Evolutionary conservation across 148 eudicot genomes (phyloP).

Genomic region (Cornus kousa): DNA sequence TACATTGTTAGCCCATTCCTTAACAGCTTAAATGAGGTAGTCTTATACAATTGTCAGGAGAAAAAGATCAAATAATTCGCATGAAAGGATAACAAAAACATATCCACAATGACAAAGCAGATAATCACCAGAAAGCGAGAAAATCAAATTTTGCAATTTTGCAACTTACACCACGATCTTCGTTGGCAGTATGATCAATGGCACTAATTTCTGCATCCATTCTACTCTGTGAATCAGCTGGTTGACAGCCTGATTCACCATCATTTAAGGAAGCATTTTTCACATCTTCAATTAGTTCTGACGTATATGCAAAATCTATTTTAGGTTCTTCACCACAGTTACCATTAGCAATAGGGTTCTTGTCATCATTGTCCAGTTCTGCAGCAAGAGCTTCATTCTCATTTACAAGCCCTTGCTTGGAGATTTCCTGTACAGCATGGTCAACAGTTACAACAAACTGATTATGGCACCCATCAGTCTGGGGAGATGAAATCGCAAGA

Average conservation of each 20-base stretch:
- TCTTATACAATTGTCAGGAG: no score
- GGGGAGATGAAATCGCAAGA: no score
- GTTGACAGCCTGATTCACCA: constrained; percentile 25
- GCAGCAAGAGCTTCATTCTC: constrained; percentile 28
- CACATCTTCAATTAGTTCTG: constrained; percentile 29
- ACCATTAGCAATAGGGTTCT: constrained; percentile 11
- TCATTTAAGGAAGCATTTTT: constrained; percentile 28
- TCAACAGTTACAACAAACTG: no score
- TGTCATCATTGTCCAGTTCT: constrained; percentile 32
- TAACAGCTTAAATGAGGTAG: no score
- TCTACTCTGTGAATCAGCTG: constrained; percentile 23
- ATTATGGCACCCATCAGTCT: no score
- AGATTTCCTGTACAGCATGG: constrained; percentile 12
- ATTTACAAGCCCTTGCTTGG: constrained; percentile 21
- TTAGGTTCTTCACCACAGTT: constrained; percentile 23
- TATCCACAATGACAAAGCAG: not conserved
- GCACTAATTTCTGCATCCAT: constrained; percentile 32
- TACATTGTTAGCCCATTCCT: no score
- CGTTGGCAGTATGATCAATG: constrained; percentile 20
- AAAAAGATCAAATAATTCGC: no score
- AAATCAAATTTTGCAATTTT: not conserved
- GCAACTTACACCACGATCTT: constrained; percentile 48
- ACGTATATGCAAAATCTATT: constrained; percentile 25
- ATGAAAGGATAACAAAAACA: no score
- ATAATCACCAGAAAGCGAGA: not conserved